These are phyloP conservation scores for Allodekkera sacchari DNA, from an alignment of 805 yeast species.

Conservation along the genomic window DNA sequence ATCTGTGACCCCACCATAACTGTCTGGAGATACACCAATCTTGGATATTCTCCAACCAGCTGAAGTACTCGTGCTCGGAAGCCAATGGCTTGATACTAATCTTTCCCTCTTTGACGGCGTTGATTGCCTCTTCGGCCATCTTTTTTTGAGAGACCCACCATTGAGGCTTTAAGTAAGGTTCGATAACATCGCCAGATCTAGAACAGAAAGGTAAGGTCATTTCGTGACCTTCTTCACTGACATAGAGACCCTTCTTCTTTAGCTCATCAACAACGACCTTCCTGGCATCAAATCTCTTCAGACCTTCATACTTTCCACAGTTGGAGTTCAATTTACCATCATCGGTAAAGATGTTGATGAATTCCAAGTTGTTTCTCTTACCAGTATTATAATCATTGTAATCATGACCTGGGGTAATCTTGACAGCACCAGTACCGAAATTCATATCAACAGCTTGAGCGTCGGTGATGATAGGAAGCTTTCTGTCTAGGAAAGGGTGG, in stretches of 20 bases:
- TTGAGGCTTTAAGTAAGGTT: conserved; percentile 95
- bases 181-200: conserved; percentile 95
- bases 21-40: conserved; percentile 99
- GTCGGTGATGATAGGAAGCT: conserved; percentile 84
- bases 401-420: conserved; percentile 98
- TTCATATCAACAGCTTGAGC: conserved; percentile 97
- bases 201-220: conserved; percentile 93
- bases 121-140: conserved; percentile 81
- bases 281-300: conserved; percentile 94
- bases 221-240: conserved; percentile 88
- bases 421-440: conserved; percentile 99
- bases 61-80: conserved; percentile 88
- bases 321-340: conserved; percentile 84
- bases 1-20: conserved; percentile 93
- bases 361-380: conserved; percentile 83
- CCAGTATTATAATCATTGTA: conserved; percentile 95
- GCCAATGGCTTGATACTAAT: conserved; percentile 79
- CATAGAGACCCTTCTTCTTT: conserved; percentile 62
- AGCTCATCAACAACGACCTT: conserved; percentile 70
- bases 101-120: conserved; percentile 76
- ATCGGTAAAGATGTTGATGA: conserved; percentile 85
- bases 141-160: conserved; percentile 96
- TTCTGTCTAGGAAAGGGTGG: conserved; percentile 84
- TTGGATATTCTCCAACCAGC: conserved; percentile 92
- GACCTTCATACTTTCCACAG: conserved; percentile 90